Percentiles rank a stretch among this genome's conserved stretches.
Evolutionary conservation across 345 rosid species (phyloP).

Genomic region (Linum trigynum): DNA sequence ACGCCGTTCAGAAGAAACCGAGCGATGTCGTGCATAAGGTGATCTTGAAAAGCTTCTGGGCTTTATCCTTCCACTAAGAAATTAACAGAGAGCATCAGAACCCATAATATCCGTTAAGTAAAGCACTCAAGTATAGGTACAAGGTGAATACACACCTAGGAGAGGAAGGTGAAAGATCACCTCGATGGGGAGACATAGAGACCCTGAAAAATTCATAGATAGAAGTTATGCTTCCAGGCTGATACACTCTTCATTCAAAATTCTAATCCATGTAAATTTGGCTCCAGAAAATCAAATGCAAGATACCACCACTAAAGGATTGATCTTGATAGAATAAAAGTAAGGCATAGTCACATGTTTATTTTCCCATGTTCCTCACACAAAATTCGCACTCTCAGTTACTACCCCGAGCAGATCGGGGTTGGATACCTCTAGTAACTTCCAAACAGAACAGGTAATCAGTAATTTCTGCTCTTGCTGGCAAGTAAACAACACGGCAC

Average conservation of each 20-base stretch:
- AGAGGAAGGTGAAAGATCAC: neutral
- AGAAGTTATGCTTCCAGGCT: neutral
- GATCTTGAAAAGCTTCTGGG: slow-evolving; percentile 74
- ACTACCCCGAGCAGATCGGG: neutral
- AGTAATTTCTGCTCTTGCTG: neutral
- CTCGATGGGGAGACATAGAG: neutral
- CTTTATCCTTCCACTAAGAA: slow-evolving; percentile 30
- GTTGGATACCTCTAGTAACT: neutral
- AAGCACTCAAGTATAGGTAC: neutral
- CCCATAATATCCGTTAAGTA: neutral
- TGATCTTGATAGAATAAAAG: too few relatives aligned
- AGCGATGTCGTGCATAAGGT: slow-evolving; percentile 25
- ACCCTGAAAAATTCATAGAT: neutral
- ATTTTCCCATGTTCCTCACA: too few relatives aligned
- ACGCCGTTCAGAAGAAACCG: slow-evolving; percentile 34
- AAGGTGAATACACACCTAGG: neutral
- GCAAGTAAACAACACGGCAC: neutral
- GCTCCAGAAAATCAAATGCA: too few relatives aligned
- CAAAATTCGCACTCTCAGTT: too few relatives aligned
- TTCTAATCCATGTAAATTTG: too few relatives aligned
- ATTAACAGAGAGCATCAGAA: slow-evolving; percentile 12
- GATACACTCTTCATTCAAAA: too few relatives aligned
- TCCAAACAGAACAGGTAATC: neutral
- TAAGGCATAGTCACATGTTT: too few relatives aligned
- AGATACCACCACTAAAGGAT: too few relatives aligned